These are phyloP conservation scores for Lactarius deliciosus DNA, from an alignment of 768 basidiomycete genomes.

Conservation along the genomic window DNA sequence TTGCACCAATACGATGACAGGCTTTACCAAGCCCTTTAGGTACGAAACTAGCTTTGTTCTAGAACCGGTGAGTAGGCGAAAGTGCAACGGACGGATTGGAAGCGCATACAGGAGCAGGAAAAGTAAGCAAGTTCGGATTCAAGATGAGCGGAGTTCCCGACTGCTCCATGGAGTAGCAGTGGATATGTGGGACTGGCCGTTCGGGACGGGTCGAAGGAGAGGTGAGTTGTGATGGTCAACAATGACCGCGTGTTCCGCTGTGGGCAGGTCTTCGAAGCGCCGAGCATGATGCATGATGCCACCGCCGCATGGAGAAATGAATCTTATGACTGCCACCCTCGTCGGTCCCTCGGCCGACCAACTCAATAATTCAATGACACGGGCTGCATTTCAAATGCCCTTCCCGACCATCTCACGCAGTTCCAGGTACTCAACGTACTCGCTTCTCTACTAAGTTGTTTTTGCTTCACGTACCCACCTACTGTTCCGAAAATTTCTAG, in stretches of 20 bases:
- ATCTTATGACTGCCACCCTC: too few species aligned
- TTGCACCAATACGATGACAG: constrained; percentile 21
- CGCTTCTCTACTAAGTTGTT: too few species aligned
- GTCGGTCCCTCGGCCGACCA: too few species aligned
- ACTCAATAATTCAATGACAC: too few species aligned
- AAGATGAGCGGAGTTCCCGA: background rate
- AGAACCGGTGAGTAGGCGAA: constrained; percentile 7
- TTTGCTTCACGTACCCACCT: too few species aligned
- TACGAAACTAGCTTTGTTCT: constrained; percentile 18
- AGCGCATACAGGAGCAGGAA: constrained; percentile 17
- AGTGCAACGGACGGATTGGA: background rate
- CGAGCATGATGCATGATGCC: background rate
- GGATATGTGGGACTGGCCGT: background rate
- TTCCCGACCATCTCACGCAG: too few species aligned
- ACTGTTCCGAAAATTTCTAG: too few species aligned
- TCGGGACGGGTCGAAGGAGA: background rate
- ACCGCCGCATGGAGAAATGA: too few species aligned
- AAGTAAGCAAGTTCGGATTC: background rate
- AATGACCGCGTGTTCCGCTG: background rate
- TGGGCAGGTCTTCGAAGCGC: background rate
- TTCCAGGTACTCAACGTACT: too few species aligned
- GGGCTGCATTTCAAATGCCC: too few species aligned
- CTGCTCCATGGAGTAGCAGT: constrained; percentile 13
- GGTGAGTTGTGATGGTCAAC: background rate
- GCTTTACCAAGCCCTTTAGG: constrained; percentile 17